Conservation (phyloP, 2,329 filamentous ascomycete genomes). For the Penicillium sp. region DNA sequence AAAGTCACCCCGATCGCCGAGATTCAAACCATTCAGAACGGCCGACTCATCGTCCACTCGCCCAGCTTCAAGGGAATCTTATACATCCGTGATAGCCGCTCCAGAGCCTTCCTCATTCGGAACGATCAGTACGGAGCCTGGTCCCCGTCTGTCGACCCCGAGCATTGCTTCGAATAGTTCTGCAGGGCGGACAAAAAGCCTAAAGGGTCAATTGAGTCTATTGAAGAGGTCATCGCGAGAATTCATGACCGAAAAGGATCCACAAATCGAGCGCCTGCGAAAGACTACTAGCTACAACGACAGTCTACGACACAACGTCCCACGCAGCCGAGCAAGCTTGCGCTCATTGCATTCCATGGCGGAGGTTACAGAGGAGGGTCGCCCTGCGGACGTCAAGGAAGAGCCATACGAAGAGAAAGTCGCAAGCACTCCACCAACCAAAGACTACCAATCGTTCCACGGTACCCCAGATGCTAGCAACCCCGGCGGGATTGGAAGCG, state of each 20-base stretch:
- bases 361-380: slow-evolving; percentile 40
- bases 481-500: slow-evolving; percentile 43
- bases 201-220: slow-evolving; percentile 35
- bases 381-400: slow-evolving; percentile 18
- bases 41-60: slow-evolving; percentile 39
- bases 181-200: slow-evolving; percentile 34
- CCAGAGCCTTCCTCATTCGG: slow-evolving; percentile 39
- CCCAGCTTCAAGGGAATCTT: slow-evolving; percentile 38
- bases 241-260: slow-evolving; percentile 37
- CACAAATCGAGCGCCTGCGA: slow-evolving; percentile 31
- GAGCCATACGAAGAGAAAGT: slow-evolving; percentile 18
- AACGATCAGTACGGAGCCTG: slow-evolving; percentile 41
- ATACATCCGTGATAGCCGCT: slow-evolving; percentile 32
- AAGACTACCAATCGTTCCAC: slow-evolving; percentile 38
- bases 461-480: slow-evolving; percentile 28
- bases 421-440: slow-evolving; percentile 23
- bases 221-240: slow-evolving; percentile 39
- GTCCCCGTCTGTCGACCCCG: slow-evolving; percentile 36
- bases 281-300: slow-evolving; percentile 37
- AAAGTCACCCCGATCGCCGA: slow-evolving; percentile 50
- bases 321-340: slow-evolving; percentile 39
- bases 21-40: slow-evolving; percentile 48
- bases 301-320: slow-evolving; percentile 30
- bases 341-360: slow-evolving; percentile 44
- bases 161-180: slow-evolving; percentile 43